Percentiles rank a stretch among this genome's conserved stretches.
Conservation (phyloP, 306 rosid species). For the Inga laurina region DNA sequence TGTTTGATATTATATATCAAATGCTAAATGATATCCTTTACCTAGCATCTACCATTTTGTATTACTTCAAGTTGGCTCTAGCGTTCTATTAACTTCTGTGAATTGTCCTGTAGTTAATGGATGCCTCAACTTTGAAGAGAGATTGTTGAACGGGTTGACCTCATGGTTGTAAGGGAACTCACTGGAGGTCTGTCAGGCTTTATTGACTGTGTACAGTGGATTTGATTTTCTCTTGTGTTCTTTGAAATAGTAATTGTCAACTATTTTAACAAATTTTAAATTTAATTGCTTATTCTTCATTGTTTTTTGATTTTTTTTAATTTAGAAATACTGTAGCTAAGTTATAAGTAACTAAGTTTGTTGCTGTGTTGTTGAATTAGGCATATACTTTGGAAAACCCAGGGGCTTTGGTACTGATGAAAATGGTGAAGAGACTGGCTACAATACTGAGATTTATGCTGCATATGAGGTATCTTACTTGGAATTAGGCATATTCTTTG, state of each 20-base stretch:
- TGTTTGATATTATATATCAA: background rate
- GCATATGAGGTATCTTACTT: constrained; percentile 59
- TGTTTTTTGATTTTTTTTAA: background rate
- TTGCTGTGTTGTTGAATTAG: constrained; percentile 42
- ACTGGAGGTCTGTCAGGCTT: constrained; percentile 75
- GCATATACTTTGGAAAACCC: constrained; percentile 93
- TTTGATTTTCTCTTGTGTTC: background rate
- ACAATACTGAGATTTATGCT: constrained; percentile 83
- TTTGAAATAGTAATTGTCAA: background rate
- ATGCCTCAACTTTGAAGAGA: constrained; percentile 95
- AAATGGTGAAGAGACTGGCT: constrained; percentile 82
- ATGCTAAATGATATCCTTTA: background rate
- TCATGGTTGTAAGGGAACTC: constrained; percentile 93
- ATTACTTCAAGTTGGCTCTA: background rate
- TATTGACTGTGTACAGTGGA: constrained; percentile 4
- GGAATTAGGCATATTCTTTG: background rate
- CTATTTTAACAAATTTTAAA: background rate
- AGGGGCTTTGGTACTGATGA: constrained; percentile 74
- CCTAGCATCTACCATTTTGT: background rate
- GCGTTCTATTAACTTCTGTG: constrained; percentile 3
- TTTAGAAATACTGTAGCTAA: background rate
- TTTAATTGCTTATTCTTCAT: background rate
- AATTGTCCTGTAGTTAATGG: constrained; percentile 61
- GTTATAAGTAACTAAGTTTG: background rate
- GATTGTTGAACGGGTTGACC: constrained; percentile 85